Evolutionary conservation across 2,329 filamentous ascomycete species (phyloP).

Genomic region (Pleurostoma richardsiae): DNA sequence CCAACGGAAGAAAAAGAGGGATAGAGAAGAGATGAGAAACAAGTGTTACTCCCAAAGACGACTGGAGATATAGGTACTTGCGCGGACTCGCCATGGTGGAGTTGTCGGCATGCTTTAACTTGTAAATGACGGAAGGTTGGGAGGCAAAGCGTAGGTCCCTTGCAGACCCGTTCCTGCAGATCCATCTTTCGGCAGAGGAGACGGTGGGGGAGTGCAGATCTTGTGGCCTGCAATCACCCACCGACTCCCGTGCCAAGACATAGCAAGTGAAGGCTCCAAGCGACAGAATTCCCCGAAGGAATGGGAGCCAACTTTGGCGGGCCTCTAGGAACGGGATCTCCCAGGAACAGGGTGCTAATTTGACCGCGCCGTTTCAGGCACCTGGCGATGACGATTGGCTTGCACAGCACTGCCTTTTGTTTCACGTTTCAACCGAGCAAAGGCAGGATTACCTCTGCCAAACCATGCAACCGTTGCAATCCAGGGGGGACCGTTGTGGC

Average conservation of each 20-base stretch:
- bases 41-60: neutral
- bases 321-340: neutral
- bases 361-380: neutral
- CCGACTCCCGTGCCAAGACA: neutral
- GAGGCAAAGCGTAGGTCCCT: neutral
- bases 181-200: neutral
- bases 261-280: neutral
- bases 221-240: neutral
- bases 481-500: neutral
- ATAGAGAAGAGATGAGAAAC: neutral
- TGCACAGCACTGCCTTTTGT: conserved; percentile 1
- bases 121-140: no score
- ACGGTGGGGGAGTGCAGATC: neutral
- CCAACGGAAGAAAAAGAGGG: neutral
- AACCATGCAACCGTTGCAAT: no score
- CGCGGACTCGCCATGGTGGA: no score
- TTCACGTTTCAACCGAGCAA: conserved; percentile 7
- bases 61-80: no score
- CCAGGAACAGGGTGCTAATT: neutral
- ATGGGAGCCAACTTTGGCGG: neutral
- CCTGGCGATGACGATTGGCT: conserved; percentile 4
- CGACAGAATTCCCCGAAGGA: neutral
- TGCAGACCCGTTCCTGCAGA: conserved; percentile 1
- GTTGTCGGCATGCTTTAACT: no score
- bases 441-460: neutral